Evolutionary conservation across 495 filamentous ascomycete genomes (phyloP).

Genomic region (Sphaerosporella brunnea): DNA sequence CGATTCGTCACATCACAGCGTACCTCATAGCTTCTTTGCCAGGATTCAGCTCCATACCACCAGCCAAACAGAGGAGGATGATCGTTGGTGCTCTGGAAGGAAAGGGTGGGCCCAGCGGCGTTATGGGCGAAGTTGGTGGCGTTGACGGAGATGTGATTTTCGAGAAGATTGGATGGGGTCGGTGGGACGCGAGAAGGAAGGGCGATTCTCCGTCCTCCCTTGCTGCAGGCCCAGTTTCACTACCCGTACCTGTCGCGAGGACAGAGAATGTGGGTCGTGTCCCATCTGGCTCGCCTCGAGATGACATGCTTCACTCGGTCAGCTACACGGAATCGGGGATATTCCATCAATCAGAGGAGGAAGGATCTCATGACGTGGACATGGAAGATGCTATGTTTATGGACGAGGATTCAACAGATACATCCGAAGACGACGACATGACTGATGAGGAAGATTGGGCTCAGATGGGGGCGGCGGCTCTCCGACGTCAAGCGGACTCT

Average conservation of each 20-base stretch:
- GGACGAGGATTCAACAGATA: conserved; percentile 56
- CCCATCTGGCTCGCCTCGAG: not conserved
- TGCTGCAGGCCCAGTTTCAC: conserved; percentile 2
- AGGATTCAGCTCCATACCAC: conserved; percentile 77
- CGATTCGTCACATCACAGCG: conserved; percentile 87
- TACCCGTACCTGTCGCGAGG: not conserved
- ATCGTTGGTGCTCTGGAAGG: conserved; percentile 25
- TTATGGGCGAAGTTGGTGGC: conserved; percentile 35
- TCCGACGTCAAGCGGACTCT: conserved; percentile 34
- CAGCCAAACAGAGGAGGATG: conserved; percentile 68
- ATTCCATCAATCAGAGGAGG: conserved; percentile 45
- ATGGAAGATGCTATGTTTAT: conserved; percentile 94
- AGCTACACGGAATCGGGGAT: conserved; percentile 55
- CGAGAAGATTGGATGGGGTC: conserved; percentile 93
- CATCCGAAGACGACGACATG: conserved; percentile 53
- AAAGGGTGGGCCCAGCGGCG: conserved; percentile 22
- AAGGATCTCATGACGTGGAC: conserved; percentile 39
- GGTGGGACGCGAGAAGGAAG: conserved; percentile 71
- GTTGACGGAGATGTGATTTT: conserved; percentile 67
- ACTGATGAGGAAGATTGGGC: conserved; percentile 99
- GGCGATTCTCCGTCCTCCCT: conserved; percentile 41
- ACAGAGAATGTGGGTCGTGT: not conserved
- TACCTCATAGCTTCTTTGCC: conserved; percentile 84
- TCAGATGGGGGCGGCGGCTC: conserved; percentile 65
- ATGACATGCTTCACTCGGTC: not conserved